Conservation (phyloP, 805 yeast genomes). For the Teunomyces cretensis region DNA sequence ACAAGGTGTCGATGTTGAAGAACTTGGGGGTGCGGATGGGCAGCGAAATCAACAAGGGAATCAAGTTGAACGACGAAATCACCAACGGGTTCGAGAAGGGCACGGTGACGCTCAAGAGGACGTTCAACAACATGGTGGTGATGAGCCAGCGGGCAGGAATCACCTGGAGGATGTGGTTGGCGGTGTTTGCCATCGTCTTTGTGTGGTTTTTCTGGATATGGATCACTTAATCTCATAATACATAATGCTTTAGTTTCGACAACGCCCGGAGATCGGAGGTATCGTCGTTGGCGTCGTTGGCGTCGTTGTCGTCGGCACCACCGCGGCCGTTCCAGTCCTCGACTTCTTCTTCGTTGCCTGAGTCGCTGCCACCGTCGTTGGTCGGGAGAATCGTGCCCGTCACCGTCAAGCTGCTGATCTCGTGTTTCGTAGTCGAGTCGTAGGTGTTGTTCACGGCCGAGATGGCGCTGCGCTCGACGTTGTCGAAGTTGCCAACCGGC, state of each 20-base stretch:
- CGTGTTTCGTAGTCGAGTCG: constrained; percentile 6
- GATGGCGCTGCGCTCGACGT: constrained; percentile 11
- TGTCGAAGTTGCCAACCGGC: not conserved
- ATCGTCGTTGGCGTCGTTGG: constrained; percentile 1
- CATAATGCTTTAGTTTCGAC: constrained; percentile 6
- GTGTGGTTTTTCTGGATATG: constrained; percentile 44
- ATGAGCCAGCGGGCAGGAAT: constrained; percentile 49
- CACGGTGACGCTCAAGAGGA: constrained; percentile 38
- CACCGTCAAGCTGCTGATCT: constrained; percentile 10
- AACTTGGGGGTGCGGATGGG: constrained; percentile 45
- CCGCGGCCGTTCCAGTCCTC: no score
- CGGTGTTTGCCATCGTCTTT: constrained; percentile 35
- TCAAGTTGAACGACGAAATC: constrained; percentile 41
- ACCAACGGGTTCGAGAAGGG: constrained; percentile 41
- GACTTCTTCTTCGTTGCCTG: not conserved
- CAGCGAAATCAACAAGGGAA: constrained; percentile 41
- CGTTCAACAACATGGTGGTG: constrained; percentile 42
- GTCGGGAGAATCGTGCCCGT: constrained; percentile 10
- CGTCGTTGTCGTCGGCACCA: not conserved
- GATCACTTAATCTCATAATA: constrained; percentile 23
- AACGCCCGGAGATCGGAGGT: constrained; percentile 5
- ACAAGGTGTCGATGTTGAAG: constrained; percentile 41
- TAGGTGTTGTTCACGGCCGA: constrained; percentile 14
- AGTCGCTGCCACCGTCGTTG: not conserved
- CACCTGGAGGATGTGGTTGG: constrained; percentile 45